Evolutionary conservation across 352 stramenopile genomes (phyloP), one percentile per base, ranked within the genome.

Genomic region (Pythium brachiatum): DNA sequence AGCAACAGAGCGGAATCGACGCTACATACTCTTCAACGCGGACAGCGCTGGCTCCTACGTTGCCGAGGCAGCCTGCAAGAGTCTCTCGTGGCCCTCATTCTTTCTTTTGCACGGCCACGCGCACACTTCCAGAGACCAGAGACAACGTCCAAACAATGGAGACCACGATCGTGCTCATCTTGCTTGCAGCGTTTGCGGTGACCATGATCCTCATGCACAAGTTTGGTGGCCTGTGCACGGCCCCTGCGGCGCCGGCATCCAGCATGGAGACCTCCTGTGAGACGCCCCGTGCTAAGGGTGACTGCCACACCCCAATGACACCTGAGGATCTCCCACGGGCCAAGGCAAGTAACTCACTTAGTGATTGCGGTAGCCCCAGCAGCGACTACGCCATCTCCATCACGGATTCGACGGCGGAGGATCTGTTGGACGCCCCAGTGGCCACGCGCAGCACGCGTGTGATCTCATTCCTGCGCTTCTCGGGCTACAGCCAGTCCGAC

Each of bases 401-500:
- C 25, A 34, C 32, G 6, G 51, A 60, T 7, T 44, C 41, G 3
- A 32, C 46, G 13, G 18, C 38, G 18, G 16, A 23, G 7, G 26
- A 32, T 20, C 55, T 26, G 6, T 26, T n/a, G 23, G 32, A 34
- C 23, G n/a, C 23, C 12, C 39, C 20, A 16, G 21, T 29, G 21
- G 27, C 46, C 13, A 21, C 41, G 9, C 53, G 62, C 27, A 23
- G 18, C 8, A 60, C 46, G 23, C 39, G 57, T 29, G 44, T 55
- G 29, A 54, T 63, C 26, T 66, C 64, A 1, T 63, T 59, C 64
- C 61, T 70, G 9, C 57, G 57, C 21, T 66, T 70, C 52, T 66
- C 64, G 2, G 52, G 57, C 2, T 70, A 56, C 64, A 64, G 57
- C 15, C 41, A 57, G 27, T 70, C 64, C 13, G 53, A 66, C 6